Percentiles rank a stretch among this genome's conserved stretches.
Conservation (phyloP, 371 early-diverging fungal genomes). For the Furculomyces boomerangus region DNA sequence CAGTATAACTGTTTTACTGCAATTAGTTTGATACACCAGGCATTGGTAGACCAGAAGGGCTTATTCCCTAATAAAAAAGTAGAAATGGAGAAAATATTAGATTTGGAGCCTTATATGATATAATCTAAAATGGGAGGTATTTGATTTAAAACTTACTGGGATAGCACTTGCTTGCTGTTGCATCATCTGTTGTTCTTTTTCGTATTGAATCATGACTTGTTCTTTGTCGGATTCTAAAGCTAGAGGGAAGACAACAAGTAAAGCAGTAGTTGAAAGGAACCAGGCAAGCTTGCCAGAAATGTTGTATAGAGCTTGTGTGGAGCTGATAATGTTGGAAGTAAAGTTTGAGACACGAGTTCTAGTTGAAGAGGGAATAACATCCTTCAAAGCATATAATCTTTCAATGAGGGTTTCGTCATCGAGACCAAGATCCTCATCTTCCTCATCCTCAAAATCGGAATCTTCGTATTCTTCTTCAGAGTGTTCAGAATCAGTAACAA, state of each 20-base stretch:
- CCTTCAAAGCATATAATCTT: slow-evolving; percentile 50
- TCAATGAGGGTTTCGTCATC: slow-evolving; percentile 46
- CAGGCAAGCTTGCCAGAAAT: slow-evolving; percentile 57
- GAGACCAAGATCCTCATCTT: slow-evolving; percentile 30
- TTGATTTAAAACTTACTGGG: too few relatives aligned
- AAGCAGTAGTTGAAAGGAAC: slow-evolving; percentile 61
- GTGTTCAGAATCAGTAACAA: slow-evolving; percentile 14
- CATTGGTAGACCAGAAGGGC: too few relatives aligned
- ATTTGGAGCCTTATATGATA: too few relatives aligned
- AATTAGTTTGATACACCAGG: too few relatives aligned
- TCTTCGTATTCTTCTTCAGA: slow-evolving; percentile 3
- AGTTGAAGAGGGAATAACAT: slow-evolving; percentile 49
- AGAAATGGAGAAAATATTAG: too few relatives aligned
- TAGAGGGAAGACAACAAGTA: slow-evolving; percentile 53
- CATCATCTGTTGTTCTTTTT: slow-evolving; percentile 27
- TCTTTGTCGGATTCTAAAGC: slow-evolving; percentile 57
- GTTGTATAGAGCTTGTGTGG: slow-evolving; percentile 33
- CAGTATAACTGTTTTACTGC: too few relatives aligned
- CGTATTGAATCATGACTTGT: slow-evolving; percentile 56
- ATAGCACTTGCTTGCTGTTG: background rate
- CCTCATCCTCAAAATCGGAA: slow-evolving; percentile 27
- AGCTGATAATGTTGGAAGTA: slow-evolving; percentile 29
- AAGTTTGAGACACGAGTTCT: slow-evolving; percentile 35
- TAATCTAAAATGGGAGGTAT: too few relatives aligned
- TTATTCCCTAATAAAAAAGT: too few relatives aligned